Base-by-base conservation (phyloP, 2,329 filamentous ascomycete genomes). In the Apiospora kogelbergensis region DNA sequence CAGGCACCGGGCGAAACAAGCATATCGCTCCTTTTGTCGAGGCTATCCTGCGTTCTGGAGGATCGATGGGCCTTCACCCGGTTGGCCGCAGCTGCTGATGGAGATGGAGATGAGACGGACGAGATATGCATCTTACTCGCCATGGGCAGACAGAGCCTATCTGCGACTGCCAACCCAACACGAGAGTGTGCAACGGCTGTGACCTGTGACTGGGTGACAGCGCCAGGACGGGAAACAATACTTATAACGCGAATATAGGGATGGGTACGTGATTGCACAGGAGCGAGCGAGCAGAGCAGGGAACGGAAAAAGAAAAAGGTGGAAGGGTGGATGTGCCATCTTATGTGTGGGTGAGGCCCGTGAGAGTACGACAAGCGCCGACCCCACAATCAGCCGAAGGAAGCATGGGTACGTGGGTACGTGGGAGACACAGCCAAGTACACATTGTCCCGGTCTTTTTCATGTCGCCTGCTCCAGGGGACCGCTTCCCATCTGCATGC, bases 401-500 rank as follows among this genome's bases (percentile, higher is more conserved):
- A 41, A 60, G 53, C 53, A 60, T 60, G 63, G 33, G 33, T 7
- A 33, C 4, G 7, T 33, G 33, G 63, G 63, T 65, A 65, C 63
- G 44, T 65, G 15, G 37, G 63, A 65, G 63, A 17, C 41, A 64
- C 63, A 41, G 11, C n/a, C 37, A 64, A 64, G 63, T 60, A 60
- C 53, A 60, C 53, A 37, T 37, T 37, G 53, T n/a, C 53, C 53
- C 53, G 53, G 53, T 60, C 53, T 60, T 60, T 60, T 60, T 37
- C 53, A 60, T 60, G 53, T 60, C 53, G 53, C 53, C 53, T 60
- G 53, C 53, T 60, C 53, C 53, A 60, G 53, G 63, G 65, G 68
- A 65, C 66, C 65, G 53, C 65, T 63, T 65, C 66, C 66, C 67
- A 60, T 60, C 64, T 66, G 66, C 65, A 65, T 65, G 68, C 68